These are phyloP conservation scores for Vitis labrusca DNA, from an alignment of 164 flowering plant genomes.

Conservation along the genomic window DNA sequence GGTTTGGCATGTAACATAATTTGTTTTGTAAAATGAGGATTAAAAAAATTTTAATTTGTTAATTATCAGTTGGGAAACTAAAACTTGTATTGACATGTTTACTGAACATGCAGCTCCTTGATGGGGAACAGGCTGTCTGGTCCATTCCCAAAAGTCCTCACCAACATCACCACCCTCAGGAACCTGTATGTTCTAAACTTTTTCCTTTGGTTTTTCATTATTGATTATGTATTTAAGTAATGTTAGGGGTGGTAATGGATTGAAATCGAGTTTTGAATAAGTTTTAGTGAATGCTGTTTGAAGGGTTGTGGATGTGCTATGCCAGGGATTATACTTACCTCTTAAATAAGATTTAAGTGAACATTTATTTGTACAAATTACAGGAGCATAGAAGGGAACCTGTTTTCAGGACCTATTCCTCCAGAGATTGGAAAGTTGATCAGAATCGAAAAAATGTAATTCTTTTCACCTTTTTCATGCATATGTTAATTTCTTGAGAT, in stretches of 20 bases:
- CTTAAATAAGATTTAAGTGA: background rate
- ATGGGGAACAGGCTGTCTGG: conserved; percentile 81
- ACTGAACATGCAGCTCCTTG: conserved; percentile 49
- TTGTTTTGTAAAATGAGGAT: no score
- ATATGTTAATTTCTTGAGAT: background rate
- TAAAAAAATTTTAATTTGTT: no score
- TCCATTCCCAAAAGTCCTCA: conserved; percentile 63
- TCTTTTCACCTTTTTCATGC: background rate
- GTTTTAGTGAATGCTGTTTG: no score
- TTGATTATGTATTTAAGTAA: background rate
- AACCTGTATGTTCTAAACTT: conserved; percentile 58
- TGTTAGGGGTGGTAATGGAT: no score
- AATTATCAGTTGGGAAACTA: no score
- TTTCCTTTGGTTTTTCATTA: background rate
- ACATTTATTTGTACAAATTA: background rate
- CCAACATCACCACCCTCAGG: conserved; percentile 56
- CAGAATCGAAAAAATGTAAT: conserved; percentile 55
- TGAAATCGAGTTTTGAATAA: no score
- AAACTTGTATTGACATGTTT: background rate
- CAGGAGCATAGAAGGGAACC: conserved; percentile 63
- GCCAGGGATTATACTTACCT: no score
- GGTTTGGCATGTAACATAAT: no score
- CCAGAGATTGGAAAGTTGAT: conserved; percentile 50
- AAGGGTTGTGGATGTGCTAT: no score
- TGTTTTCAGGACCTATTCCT: conserved; percentile 56